These are phyloP conservation scores for Fraxinus ornus DNA, from an alignment of 305 asterid species.

Conservation along the genomic window DNA sequence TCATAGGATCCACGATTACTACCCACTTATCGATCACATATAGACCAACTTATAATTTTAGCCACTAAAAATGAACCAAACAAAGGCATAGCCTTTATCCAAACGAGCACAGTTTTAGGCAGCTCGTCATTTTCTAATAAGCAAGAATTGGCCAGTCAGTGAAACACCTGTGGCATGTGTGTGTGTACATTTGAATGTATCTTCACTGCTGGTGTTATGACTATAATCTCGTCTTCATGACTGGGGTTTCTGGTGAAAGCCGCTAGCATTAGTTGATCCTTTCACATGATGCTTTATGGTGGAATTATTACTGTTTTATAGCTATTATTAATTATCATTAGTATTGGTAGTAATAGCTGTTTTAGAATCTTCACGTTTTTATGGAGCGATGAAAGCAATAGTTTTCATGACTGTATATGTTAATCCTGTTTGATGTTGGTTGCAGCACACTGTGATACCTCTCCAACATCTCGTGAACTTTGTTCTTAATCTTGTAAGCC, in stretches of 20 bases:
- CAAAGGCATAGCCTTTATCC: neutral
- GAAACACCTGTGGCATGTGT: neutral
- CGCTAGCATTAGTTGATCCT: neutral
- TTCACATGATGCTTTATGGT: neutral
- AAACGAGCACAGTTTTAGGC: neutral
- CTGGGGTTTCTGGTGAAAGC: neutral
- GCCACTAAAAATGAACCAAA: neutral
- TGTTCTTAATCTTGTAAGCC: constrained; percentile 86
- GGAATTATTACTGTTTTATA: neutral
- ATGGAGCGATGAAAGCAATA: neutral
- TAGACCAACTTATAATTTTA: neutral
- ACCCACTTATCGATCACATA: neutral
- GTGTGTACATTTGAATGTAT: neutral
- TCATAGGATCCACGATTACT: neutral
- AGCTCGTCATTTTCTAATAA: neutral
- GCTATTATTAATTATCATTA: neutral
- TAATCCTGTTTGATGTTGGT: constrained; percentile 24
- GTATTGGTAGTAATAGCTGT: neutral
- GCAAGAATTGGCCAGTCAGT: neutral
- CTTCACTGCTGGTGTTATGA: neutral
- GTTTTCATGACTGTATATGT: neutral
- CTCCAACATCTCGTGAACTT: constrained; percentile 89
- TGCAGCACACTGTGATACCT: constrained; percentile 97
- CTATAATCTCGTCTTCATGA: neutral
- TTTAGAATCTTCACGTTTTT: neutral